Conservation (phyloP, 2,329 filamentous ascomycete genomes). For the Teratosphaeria gauchensis region DNA sequence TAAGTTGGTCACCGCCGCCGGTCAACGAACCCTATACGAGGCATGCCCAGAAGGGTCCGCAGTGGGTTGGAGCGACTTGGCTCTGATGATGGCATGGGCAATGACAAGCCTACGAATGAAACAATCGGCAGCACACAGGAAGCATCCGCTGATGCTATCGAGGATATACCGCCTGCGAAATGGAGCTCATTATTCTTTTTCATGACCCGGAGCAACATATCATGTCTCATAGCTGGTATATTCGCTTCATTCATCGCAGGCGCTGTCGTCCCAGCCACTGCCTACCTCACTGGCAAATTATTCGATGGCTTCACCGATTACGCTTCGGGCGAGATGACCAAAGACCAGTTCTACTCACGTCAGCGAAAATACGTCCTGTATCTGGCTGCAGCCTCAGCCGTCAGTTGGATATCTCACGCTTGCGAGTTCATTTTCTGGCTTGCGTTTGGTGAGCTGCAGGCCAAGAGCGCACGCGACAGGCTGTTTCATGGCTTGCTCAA, state of each 20-base stretch:
- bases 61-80: neutral
- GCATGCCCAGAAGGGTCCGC: neutral
- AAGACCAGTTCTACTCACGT: constrained; percentile 43
- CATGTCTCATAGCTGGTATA: constrained; percentile 46
- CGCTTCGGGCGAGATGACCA: constrained; percentile 45
- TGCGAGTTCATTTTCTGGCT: constrained; percentile 63
- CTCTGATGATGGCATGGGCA: neutral
- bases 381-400: constrained; percentile 53
- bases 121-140: neutral
- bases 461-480: constrained; percentile 50
- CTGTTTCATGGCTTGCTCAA: constrained; percentile 61
- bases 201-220: constrained; percentile 51
- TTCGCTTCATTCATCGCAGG: constrained; percentile 51
- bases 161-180: constrained; percentile 11
- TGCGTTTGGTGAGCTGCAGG: constrained; percentile 71
- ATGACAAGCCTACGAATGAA: neutral
- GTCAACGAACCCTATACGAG: neutral
- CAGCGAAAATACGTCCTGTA: constrained; percentile 53
- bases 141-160: neutral
- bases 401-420: constrained; percentile 58
- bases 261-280: constrained; percentile 53
- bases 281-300: constrained; percentile 63
- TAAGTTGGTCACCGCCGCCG: no score
- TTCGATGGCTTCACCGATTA: constrained; percentile 63
- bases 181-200: constrained; percentile 63